phyloP scores from a whole-genome alignment of 2,329 filamentous ascomycete genomes.

The Coniochaeta sp. region DNA sequence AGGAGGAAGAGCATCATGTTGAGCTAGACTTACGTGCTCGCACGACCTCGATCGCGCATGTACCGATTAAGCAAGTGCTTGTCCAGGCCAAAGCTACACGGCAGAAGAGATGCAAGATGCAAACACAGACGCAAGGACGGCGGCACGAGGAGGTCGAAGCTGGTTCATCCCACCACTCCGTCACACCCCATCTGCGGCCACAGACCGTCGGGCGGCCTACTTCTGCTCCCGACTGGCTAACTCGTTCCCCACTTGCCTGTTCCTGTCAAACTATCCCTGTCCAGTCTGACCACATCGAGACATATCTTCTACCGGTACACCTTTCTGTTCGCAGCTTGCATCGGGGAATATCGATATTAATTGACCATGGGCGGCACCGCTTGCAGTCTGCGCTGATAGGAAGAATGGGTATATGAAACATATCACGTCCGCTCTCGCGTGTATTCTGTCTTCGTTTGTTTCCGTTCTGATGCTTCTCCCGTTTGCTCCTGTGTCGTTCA shows the following conservation, averaged over 20 bases:
- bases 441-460: not conserved
- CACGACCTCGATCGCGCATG: not conserved
- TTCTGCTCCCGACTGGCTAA: slow-evolving; percentile 2
- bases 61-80: not conserved
- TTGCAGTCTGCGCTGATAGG: not conserved
- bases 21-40: too few relatives aligned
- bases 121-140: not conserved
- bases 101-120: not conserved
- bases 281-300: slow-evolving; percentile 1
- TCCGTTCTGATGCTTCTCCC: not conserved
- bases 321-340: not conserved
- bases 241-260: not conserved
- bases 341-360: slow-evolving; percentile 3
- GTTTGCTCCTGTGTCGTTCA: not conserved
- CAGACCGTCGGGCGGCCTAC: not conserved
- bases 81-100: not conserved
- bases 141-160: not conserved
- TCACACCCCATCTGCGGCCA: slow-evolving; percentile 4
- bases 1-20: too few relatives aligned
- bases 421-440: not conserved
- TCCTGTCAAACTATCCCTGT: not conserved
- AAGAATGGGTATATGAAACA: not conserved
- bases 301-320: not conserved
- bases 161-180: not conserved
- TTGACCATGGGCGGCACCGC: slow-evolving; percentile 1